These are phyloP conservation scores for Aquanectria penicillioides DNA, from an alignment of 2,329 filamentous ascomycete genomes.

Conservation along the genomic window DNA sequence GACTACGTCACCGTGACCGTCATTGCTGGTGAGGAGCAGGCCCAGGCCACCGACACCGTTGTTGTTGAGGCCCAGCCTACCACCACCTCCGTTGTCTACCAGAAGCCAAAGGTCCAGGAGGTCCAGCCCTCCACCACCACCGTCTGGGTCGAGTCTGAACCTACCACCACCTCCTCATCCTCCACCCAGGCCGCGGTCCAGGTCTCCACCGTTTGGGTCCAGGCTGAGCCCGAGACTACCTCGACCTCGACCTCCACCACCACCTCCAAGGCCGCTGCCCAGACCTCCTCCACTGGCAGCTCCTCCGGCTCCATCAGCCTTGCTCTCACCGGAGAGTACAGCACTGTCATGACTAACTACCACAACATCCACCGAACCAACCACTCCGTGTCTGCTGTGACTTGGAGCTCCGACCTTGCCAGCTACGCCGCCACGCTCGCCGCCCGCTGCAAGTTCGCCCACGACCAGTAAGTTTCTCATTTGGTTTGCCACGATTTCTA, in stretches of 20 bases:
- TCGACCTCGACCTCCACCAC: not conserved
- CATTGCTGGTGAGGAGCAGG: constrained; percentile 44
- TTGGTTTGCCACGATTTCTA: not conserved
- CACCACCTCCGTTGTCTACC: constrained; percentile 10
- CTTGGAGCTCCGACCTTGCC: constrained; percentile 74
- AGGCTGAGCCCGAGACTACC: not conserved
- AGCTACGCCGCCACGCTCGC: constrained; percentile 72
- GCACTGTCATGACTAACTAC: constrained; percentile 65
- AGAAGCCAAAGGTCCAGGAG: constrained; percentile 23
- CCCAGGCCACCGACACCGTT: constrained; percentile 35
- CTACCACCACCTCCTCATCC: constrained; percentile 10
- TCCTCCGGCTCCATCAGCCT: constrained; percentile 12
- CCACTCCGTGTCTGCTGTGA: constrained; percentile 74
- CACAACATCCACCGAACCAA: constrained; percentile 91
- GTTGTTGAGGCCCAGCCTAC: constrained; percentile 34
- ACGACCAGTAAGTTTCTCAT: constrained; percentile 73
- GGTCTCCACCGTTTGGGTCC: constrained; percentile 8
- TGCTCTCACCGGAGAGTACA: constrained; percentile 41
- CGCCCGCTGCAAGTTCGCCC: constrained; percentile 74
- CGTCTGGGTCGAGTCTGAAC: constrained; percentile 17
- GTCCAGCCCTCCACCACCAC: constrained; percentile 9
- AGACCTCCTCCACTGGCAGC: constrained; percentile 2
- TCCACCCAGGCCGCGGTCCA: not conserved
- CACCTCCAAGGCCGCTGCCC: not conserved
- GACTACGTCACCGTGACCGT: constrained; percentile 58